Evolutionary conservation across 768 basidiomycete species (phyloP), one percentile per base, ranked within the genome.

Genomic region (Pulveroboletus sp.): DNA sequence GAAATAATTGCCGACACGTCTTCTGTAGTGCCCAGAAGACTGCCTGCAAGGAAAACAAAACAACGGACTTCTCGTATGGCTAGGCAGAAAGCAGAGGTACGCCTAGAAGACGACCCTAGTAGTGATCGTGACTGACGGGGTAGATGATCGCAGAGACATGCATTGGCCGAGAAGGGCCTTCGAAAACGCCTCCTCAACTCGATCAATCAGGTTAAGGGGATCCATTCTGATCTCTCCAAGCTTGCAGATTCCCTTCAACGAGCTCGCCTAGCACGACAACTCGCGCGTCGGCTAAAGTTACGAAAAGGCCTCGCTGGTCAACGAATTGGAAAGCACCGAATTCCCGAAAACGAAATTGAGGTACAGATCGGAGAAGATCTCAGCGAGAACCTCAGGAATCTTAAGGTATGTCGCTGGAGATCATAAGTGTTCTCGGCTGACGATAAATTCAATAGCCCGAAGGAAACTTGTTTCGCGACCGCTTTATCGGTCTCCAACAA

Each of bases 321-420:
- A 65, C 81, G 77, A 59, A 61, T 96, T 0, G 94, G 94, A 8
- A 93, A 84, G 65, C 83, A 94, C 59, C 76, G 75, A 33, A 85
- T 94, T 0, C 81, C 80, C 1, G 81, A 79, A 57, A 77, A 73
- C 12, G 73, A 76, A 31, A 76, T 93, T 5, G 88, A 85, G 39
- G 93, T 97, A 14, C 93, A 96, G 68, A 76, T 95, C 0, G 90
- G 90, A 2, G 93, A 95, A 55, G 91, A 96, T 62, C 68, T 96
- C 43, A 86, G 79, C 49, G 93, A 96, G 69, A 93, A 76, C 60
- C 69, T 95, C 59, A 74, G 93, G 49, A 83, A 75, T 36, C 70
- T 97, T 60, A 93, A 93, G 83, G 93, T 89, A 45, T 38, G 78
- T 69, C 17, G 31, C 17, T 24, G 14, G 41, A 11, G 12, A 35